Evolutionary conservation across 73 alveolate species (phyloP).

Genomic region (Durusdinium trenchii): DNA sequence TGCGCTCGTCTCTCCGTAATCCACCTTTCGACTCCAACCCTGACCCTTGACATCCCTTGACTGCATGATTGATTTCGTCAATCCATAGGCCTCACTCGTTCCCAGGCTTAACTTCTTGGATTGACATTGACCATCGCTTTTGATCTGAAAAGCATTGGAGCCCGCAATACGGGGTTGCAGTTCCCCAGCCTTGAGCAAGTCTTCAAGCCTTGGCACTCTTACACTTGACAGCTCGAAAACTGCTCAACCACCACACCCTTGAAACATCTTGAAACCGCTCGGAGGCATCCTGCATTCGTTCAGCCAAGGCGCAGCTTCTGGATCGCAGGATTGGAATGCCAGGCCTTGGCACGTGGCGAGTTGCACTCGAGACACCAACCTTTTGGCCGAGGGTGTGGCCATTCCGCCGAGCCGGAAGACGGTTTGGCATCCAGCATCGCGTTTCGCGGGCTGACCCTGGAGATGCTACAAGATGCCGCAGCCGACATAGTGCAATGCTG

Average conservation of each 20-base stretch:
- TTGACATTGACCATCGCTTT: too few species aligned
- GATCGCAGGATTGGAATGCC: conserved; percentile 83
- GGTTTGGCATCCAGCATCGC: conserved; percentile 68
- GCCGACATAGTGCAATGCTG: neutral
- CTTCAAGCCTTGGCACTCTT: conserved; percentile 3
- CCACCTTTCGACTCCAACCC: too few species aligned
- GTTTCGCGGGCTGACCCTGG: neutral
- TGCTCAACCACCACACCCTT: neutral
- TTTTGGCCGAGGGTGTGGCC: conserved; percentile 19
- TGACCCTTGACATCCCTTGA: too few species aligned
- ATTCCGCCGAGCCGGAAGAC: conserved; percentile 90
- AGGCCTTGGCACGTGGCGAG: conserved; percentile 2
- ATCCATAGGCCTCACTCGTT: too few species aligned
- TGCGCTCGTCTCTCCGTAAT: too few species aligned
- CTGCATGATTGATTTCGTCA: too few species aligned
- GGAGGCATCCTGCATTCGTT: neutral
- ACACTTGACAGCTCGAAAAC: neutral
- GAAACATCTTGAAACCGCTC: neutral
- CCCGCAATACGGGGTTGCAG: too few species aligned
- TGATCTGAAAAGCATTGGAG: too few species aligned
- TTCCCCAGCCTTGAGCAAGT: conserved; percentile 21
- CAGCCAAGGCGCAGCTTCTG: conserved; percentile 49
- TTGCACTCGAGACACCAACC: neutral
- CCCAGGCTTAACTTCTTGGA: too few species aligned
- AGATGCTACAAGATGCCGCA: neutral